phyloP scores from a whole-genome alignment of 2,329 filamentous ascomycete species.

The Botrytis galanthina region DNA sequence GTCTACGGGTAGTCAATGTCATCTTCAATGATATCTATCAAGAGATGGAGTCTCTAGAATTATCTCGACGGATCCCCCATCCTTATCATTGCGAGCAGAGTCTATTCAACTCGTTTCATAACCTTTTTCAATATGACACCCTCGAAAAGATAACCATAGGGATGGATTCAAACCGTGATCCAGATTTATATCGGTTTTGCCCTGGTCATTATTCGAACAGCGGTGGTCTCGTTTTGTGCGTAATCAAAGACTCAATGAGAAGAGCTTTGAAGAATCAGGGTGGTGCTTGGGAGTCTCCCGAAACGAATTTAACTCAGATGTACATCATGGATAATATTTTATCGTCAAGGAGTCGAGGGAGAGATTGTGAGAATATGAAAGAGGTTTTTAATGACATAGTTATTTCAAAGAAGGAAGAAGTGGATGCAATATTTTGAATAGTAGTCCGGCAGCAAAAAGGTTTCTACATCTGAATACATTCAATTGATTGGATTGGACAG shows the following conservation, averaged over 20 bases:
- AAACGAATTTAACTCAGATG: neutral
- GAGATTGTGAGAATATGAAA: neutral
- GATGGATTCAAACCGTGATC: neutral
- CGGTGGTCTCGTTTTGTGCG: neutral
- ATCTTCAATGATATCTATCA: neutral
- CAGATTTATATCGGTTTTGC: neutral
- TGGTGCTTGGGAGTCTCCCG: neutral
- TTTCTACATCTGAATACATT: no score
- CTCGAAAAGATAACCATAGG: neutral
- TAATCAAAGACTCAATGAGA: neutral
- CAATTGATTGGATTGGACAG: no score
- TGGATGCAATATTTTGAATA: neutral
- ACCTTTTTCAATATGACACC: neutral
- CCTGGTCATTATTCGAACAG: accelerated
- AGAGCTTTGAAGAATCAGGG: neutral
- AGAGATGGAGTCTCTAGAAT: neutral
- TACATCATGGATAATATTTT: neutral
- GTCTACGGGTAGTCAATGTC: neutral
- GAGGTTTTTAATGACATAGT: neutral
- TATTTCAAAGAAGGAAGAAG: neutral
- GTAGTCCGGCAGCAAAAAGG: neutral
- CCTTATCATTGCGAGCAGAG: neutral
- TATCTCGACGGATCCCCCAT: no score
- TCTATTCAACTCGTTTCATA: neutral
- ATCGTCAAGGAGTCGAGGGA: neutral